Evolutionary conservation across 352 stramenopile genomes (phyloP).

Genomic region (Stramenopiles sp.): DNA sequence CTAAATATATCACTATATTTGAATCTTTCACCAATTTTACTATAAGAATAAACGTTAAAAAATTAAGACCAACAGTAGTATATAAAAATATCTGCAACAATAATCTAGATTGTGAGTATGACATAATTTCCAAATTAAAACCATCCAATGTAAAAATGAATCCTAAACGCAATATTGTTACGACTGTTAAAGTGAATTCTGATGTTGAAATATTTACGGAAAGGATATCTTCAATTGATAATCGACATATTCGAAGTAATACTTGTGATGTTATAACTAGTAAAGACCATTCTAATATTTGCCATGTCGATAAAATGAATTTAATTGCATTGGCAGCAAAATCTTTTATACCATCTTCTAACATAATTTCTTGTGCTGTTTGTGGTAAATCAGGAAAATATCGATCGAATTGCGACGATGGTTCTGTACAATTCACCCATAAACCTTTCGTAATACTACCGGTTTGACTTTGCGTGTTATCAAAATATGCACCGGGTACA

Average conservation of each 20-base stretch:
- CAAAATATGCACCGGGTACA: no score
- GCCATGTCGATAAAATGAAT: not conserved
- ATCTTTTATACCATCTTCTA: conserved; percentile 3
- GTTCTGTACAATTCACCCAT: not conserved
- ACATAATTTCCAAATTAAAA: not conserved
- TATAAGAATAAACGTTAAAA: not conserved
- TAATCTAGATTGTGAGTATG: not conserved
- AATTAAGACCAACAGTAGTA: not conserved
- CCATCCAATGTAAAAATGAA: not conserved
- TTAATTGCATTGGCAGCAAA: not conserved
- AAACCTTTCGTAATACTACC: not conserved
- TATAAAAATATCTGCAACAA: not conserved
- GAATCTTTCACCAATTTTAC: not conserved
- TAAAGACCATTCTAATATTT: conserved; percentile 6
- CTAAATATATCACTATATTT: not conserved
- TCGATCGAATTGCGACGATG: not conserved
- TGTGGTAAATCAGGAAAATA: not conserved
- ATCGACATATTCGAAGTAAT: not conserved
- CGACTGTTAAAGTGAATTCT: not conserved
- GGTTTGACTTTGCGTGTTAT: not conserved
- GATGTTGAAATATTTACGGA: not conserved
- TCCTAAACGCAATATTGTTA: not conserved
- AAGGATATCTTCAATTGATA: not conserved
- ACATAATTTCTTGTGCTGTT: not conserved
- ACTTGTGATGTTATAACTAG: conserved; percentile 1